These are phyloP conservation scores for Globisporangium recalcitrans DNA, from an alignment of 352 stramenopile species.

Conservation along the genomic window DNA sequence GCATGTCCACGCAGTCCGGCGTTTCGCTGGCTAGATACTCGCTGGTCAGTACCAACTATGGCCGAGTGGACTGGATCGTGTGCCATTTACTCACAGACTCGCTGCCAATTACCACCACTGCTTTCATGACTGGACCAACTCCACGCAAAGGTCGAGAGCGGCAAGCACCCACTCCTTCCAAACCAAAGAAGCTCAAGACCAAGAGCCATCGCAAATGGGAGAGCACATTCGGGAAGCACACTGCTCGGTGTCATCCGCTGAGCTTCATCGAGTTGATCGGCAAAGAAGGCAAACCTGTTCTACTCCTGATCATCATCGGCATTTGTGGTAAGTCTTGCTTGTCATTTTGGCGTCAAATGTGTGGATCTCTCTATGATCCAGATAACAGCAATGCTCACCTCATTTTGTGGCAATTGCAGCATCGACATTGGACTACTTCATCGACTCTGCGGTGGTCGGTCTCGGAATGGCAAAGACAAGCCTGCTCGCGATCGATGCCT, in stretches of 20 bases:
- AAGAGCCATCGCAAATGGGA: slow-evolving; percentile 45
- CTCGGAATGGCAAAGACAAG: slow-evolving; percentile 16
- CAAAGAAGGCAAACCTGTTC: slow-evolving; percentile 50
- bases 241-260: slow-evolving; percentile 23
- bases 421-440: slow-evolving; percentile 43
- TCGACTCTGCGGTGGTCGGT: slow-evolving; percentile 28
- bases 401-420: slow-evolving; percentile 19
- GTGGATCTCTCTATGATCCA: not conserved
- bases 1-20: slow-evolving; percentile 1
- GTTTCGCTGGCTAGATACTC: slow-evolving; percentile 5
- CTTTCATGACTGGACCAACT: slow-evolving; percentile 4
- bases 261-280: slow-evolving; percentile 36
- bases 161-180: not conserved
- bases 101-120: not conserved
- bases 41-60: not conserved
- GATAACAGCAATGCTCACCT: not conserved
- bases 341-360: not conserved
- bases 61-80: not conserved
- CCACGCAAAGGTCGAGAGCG: not conserved
- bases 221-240: slow-evolving; percentile 32
- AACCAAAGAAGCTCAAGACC: slow-evolving; percentile 21
- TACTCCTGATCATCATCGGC: slow-evolving; percentile 47
- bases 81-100: not conserved
- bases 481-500: slow-evolving; percentile 16
- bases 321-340: slow-evolving; percentile 32